Evolutionary conservation across 148 eudicot species (phyloP).

Genomic region (Rhododendron vialii): DNA sequence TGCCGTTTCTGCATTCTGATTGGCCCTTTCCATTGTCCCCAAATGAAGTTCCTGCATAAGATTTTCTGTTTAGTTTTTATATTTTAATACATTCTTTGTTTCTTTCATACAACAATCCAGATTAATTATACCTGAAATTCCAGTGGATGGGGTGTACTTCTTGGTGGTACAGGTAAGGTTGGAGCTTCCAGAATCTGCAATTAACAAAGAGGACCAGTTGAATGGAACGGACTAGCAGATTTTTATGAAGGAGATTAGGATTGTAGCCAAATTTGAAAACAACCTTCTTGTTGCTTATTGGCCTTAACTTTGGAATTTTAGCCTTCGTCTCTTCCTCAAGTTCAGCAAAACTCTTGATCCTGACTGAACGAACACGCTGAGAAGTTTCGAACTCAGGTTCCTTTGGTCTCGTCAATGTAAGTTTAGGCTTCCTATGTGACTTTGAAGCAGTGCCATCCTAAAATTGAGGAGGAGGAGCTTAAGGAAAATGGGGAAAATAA

Average conservation of each 20-base stretch:
- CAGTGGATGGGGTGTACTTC: slow-evolving; percentile 60
- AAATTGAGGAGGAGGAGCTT: slow-evolving; percentile 9
- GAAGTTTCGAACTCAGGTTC: slow-evolving; percentile 85
- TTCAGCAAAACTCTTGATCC: slow-evolving; percentile 77
- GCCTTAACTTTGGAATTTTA: slow-evolving; percentile 92
- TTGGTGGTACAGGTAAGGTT: slow-evolving; percentile 51
- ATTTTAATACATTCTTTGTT: not conserved
- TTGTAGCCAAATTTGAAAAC: not conserved
- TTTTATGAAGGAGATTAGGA: not conserved
- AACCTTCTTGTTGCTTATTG: slow-evolving; percentile 64
- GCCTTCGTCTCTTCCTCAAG: slow-evolving; percentile 95
- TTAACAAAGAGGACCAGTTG: not conserved
- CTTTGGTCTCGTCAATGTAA: slow-evolving; percentile 80
- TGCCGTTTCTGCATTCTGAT: slow-evolving; percentile 59
- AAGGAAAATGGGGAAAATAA: not conserved
- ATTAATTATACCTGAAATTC: slow-evolving; percentile 56
- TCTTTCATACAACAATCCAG: not conserved
- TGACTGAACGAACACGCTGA: slow-evolving; percentile 68
- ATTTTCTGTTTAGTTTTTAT: too few species aligned
- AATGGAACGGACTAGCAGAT: not conserved
- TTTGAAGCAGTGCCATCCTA: slow-evolving; percentile 33
- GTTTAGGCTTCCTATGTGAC: slow-evolving; percentile 46
- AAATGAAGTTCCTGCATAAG: slow-evolving; percentile 62
- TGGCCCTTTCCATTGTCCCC: slow-evolving; percentile 80
- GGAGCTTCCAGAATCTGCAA: slow-evolving; percentile 76